phyloP scores from a whole-genome alignment of 2,329 filamentous ascomycete species.

The Botrytis fragariae region DNA sequence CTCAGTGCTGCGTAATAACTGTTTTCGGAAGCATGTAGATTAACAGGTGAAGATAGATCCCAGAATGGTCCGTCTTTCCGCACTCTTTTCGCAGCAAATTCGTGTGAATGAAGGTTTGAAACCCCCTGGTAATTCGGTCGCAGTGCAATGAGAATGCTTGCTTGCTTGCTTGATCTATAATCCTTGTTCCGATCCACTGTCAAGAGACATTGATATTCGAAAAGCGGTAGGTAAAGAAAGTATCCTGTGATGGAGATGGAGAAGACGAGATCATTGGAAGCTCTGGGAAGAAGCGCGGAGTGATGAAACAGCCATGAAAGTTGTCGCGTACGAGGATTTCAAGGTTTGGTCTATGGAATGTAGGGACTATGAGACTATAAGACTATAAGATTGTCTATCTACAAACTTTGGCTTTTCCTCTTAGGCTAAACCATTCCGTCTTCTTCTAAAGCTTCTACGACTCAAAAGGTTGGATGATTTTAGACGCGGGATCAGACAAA shows the following conservation, averaged over 20 bases:
- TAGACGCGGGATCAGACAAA: slow-evolving; percentile 7
- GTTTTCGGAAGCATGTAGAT: slow-evolving; percentile 5
- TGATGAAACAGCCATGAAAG: slow-evolving; percentile 13
- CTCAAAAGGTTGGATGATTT: background rate
- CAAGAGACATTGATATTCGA: background rate
- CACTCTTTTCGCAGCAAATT: background rate
- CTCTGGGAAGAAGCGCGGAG: background rate
- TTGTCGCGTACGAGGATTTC: slow-evolving; percentile 8
- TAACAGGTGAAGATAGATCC: background rate
- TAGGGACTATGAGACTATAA: slow-evolving; percentile 2
- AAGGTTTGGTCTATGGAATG: slow-evolving; percentile 16
- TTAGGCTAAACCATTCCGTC: slow-evolving; percentile 1
- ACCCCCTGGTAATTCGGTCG: background rate
- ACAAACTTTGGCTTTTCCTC: background rate
- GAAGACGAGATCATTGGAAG: background rate
- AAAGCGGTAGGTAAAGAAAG: background rate
- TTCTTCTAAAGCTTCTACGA: background rate
- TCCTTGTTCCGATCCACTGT: slow-evolving; percentile 16
- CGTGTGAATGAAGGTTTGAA: background rate
- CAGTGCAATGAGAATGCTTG: background rate
- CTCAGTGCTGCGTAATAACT: slow-evolving; percentile 5
- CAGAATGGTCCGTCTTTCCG: background rate
- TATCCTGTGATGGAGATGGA: background rate
- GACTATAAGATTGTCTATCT: background rate
- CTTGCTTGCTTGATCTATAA: slow-evolving; percentile 2